Evolutionary conservation across 164 flowering plant genomes (phyloP).

Genomic region (Aristolochia fimbriata): DNA sequence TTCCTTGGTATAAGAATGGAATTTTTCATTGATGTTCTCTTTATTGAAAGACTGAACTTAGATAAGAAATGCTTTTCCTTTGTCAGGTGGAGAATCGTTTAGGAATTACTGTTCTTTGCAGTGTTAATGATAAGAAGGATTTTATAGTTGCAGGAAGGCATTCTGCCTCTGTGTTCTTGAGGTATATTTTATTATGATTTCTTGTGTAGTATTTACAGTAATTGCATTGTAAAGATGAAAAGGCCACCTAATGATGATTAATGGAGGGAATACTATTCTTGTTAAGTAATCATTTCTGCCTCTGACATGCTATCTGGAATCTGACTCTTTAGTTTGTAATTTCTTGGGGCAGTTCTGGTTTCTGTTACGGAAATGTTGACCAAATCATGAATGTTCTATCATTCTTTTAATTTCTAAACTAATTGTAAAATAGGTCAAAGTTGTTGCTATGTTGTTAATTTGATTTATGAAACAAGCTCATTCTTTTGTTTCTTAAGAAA

Average conservation of each 20-base stretch:
- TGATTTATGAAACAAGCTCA: background rate
- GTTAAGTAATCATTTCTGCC: no score
- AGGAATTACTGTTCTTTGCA: conserved; percentile 38
- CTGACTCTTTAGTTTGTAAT: no score
- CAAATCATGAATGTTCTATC: no score
- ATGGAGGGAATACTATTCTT: background rate
- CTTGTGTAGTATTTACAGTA: background rate
- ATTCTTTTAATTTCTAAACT: no score
- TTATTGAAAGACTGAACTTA: no score
- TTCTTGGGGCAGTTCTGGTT: no score
- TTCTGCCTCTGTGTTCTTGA: conserved; percentile 38
- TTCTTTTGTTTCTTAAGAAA: background rate
- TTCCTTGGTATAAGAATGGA: no score
- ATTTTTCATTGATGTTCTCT: background rate
- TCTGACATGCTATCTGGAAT: no score
- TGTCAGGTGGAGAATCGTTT: conserved; percentile 51
- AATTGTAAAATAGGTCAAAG: no score
- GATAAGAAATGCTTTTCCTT: background rate
- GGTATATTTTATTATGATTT: conserved; percentile 20
- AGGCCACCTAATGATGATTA: background rate
- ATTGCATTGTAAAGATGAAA: background rate
- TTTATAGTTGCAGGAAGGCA: conserved; percentile 35
- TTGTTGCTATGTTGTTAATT: background rate
- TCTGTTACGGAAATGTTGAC: no score
- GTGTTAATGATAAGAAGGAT: conserved; percentile 31